These are phyloP conservation scores for Acanthamoeba polyphaga DNA, from an alignment of 208 protist species.

Conservation along the genomic window DNA sequence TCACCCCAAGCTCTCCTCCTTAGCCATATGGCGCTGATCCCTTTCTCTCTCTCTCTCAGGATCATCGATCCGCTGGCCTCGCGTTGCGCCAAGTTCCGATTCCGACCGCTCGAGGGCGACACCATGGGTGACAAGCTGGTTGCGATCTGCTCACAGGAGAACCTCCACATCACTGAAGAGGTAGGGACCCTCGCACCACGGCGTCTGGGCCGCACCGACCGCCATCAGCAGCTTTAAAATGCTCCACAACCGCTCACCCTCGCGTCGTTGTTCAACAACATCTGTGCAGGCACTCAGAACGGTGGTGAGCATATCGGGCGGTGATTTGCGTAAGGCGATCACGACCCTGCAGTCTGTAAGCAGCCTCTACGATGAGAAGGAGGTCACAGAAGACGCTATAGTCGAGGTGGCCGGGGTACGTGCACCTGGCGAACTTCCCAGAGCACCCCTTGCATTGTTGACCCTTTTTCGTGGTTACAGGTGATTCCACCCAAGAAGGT, in stretches of 20 bases:
- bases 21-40: background rate
- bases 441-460: background rate
- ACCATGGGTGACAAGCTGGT: conserved; percentile 93
- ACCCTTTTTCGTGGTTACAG: conserved; percentile 35
- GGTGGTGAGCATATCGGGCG: conserved; percentile 93
- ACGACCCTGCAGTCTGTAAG: conserved; percentile 96
- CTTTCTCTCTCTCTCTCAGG: conserved; percentile 79
- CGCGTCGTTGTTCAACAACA: background rate
- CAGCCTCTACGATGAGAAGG: conserved; percentile 16
- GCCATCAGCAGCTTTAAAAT: background rate
- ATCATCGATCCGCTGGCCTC: conserved; percentile 99
- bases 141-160: conserved; percentile 93
- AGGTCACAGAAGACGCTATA: conserved; percentile 24
- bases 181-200: conserved; percentile 77
- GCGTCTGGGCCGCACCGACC: background rate
- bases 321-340: conserved; percentile 98
- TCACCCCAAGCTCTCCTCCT: background rate
- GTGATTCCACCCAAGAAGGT: conserved; percentile 89
- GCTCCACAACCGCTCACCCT: background rate
- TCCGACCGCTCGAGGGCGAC: conserved; percentile 95
- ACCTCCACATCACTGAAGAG: conserved; percentile 89
- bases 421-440: background rate
- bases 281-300: conserved; percentile 83
- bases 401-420: conserved; percentile 74
- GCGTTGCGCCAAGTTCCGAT: conserved; percentile 99